phyloP scores from a whole-genome alignment of 225 moss, liverwort and hornwort genomes.

The Sphagnum tenellum region DNA sequence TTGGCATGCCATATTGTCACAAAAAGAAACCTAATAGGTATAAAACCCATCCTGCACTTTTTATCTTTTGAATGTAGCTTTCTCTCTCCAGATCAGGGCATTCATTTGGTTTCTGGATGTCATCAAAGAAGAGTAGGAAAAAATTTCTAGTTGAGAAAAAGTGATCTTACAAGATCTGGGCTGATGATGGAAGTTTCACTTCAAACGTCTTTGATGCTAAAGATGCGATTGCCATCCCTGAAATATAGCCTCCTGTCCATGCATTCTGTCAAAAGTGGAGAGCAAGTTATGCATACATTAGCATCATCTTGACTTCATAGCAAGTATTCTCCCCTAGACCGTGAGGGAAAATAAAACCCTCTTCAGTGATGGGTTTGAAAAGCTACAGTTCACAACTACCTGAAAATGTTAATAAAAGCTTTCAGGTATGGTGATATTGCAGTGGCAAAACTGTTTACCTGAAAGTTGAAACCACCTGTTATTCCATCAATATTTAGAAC shows the following conservation, averaged over 20 bases:
- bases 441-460: constrained; percentile 26
- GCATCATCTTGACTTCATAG: no score
- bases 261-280: constrained; percentile 56
- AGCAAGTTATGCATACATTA: neutral
- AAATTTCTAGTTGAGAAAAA: no score
- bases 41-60: no score
- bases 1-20: no score
- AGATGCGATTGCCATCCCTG: constrained; percentile 54
- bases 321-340: no score
- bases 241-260: constrained; percentile 86
- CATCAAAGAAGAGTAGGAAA: no score
- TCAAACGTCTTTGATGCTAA: constrained; percentile 14
- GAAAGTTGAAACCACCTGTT: constrained; percentile 93
- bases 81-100: no score
- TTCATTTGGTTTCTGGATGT: no score
- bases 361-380: neutral
- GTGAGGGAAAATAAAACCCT: neutral
- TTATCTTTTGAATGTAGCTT: no score
- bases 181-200: no score
- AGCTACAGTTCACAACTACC: neutral
- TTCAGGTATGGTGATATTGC: neutral
- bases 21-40: no score
- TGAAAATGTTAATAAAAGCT: neutral
- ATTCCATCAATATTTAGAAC: constrained; percentile 83
- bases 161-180: no score